phyloP scores from a whole-genome alignment of 371 early-diverging fungal genomes.

The Apophysomyces ossiformis region DNA sequence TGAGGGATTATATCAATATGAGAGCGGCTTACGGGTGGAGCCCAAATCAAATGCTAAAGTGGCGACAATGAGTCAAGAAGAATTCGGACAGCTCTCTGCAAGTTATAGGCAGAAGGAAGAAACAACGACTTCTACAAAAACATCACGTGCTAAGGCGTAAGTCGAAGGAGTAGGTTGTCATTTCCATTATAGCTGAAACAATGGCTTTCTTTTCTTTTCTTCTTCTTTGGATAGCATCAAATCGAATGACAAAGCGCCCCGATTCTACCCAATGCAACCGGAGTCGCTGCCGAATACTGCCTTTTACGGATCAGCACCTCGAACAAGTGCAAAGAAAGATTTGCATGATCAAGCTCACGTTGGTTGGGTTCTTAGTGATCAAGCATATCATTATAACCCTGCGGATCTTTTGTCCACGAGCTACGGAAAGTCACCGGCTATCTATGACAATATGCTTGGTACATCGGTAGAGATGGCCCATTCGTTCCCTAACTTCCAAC shows the following conservation, averaged over 20 bases:
- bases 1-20: constrained; percentile 89
- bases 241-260: constrained; percentile 51
- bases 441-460: constrained; percentile 36
- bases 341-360: constrained; percentile 77
- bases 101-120: constrained; percentile 10
- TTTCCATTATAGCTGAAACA: not conserved
- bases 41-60: constrained; percentile 58
- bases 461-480: constrained; percentile 59
- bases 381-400: constrained; percentile 48
- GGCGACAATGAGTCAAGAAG: constrained; percentile 63
- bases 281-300: constrained; percentile 47
- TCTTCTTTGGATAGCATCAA: constrained; percentile 13
- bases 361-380: constrained; percentile 78
- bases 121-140: not conserved
- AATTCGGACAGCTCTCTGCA: constrained; percentile 53
- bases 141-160: constrained; percentile 7
- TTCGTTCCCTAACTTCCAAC: constrained; percentile 83
- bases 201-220: not conserved
- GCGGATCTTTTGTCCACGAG: constrained; percentile 40
- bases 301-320: constrained; percentile 34
- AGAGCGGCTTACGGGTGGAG: constrained; percentile 62
- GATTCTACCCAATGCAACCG: constrained; percentile 62
- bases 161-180: not conserved
- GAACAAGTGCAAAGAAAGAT: constrained; percentile 47
- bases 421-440: constrained; percentile 40